Evolutionary conservation across 208 protist species (phyloP), one percentile per base, ranked within the genome.

Genomic region (Acanthamoeba castellanii): DNA sequence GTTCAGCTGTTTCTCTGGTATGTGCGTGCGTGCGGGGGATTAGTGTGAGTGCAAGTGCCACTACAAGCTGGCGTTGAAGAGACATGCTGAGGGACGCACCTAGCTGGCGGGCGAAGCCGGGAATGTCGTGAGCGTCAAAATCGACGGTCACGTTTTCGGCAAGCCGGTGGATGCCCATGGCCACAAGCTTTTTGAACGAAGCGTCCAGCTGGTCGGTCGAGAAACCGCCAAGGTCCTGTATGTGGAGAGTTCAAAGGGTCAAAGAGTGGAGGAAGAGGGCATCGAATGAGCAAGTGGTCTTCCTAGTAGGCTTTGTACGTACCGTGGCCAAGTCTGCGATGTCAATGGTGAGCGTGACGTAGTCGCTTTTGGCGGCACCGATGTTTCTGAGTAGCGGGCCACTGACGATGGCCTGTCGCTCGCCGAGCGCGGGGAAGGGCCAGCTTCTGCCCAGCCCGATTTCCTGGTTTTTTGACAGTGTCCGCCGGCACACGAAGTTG

Each of bases 371-470:
- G 3, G 70, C 50, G 14, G 98, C 87, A 22, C 96, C 96, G 14
- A 99, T 95, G 94, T 97, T 97, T 34, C 98, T 81, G 8, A 98
- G 87, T 5, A 98, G 95, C 3, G 97, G 96, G 50, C 97, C 95
- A 89, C 96, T 97, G 14, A 99, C 97, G 78, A 99, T 97, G 11
- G 96, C 95, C 95, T 99, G 98, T 50, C 96, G 97, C 66, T 97
- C 98, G 34, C 97, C 98, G 1, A 98, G 96, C 18, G 96, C 94
- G 18, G 98, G 96, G 88, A 98, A 97, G 20, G 64, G 50, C 98
- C 98, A 99, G 9, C 92, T 95, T n/a, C 98, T 93, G 13, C 98
- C 98, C n/a, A 99, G 95, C 22, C 97, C 97, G 1, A 98, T 94
- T 30, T 93, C 16, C 30, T 96, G 42, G 2, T 1, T 61, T n/a